Evolutionary conservation across 1,284 basidiomycete genomes (phyloP).

Genomic region (Volvariella surrecta): DNA sequence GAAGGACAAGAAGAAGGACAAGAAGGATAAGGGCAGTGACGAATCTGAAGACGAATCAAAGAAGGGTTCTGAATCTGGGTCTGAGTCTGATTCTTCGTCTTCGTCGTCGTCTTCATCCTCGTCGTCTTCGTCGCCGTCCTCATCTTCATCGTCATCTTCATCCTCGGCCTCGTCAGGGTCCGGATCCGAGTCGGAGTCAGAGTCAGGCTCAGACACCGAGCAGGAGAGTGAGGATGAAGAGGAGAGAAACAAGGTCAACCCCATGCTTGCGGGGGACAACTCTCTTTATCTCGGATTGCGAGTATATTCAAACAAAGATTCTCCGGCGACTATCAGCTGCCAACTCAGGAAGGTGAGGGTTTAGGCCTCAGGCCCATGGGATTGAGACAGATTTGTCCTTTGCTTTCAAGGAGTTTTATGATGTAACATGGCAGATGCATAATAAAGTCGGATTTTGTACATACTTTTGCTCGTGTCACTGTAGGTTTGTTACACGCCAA

Average conservation of each 20-base stretch:
- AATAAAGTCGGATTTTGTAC: no score
- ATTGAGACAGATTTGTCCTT: no score
- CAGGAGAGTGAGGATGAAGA: background rate
- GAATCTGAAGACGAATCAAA: background rate
- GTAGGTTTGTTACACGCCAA: no score
- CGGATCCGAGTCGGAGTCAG: background rate
- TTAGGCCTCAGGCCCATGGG: no score
- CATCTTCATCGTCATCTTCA: background rate
- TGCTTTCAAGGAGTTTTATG: no score
- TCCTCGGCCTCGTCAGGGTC: background rate
- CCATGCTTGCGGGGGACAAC: background rate
- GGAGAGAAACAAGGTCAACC: background rate
- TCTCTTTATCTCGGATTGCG: background rate
- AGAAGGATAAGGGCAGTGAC: background rate
- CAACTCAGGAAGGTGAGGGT: background rate
- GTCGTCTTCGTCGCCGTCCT: background rate
- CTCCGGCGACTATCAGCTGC: background rate
- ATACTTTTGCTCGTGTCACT: no score
- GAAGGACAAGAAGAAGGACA: background rate
- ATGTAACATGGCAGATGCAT: no score
- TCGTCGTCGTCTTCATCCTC: background rate
- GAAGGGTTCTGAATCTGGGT: background rate
- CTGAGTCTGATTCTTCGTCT: background rate
- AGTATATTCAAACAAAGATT: background rate
- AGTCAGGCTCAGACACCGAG: background rate